Percentiles rank a stretch among this genome's conserved stretches.
These are phyloP conservation scores for Populus simonii DNA, from an alignment of 345 rosid genomes.

Conservation along the genomic window DNA sequence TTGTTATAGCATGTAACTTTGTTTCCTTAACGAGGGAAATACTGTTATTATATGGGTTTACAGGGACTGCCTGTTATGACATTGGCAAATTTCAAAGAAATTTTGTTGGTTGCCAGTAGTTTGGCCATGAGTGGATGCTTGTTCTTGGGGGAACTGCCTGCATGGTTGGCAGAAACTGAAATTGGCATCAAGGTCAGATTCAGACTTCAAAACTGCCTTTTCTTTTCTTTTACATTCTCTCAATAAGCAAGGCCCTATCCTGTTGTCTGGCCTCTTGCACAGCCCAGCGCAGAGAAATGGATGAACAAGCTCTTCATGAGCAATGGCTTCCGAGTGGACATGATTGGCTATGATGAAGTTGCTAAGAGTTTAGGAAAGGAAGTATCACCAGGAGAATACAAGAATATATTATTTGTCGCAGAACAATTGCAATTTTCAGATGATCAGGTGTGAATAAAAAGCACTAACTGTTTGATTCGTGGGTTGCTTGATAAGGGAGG, in stretches of 20 bases:
- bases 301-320: conserved; percentile 65
- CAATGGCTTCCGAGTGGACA: conserved; percentile 55
- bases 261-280: conserved; percentile 18
- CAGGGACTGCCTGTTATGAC: conserved; percentile 72
- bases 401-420: conserved; percentile 58
- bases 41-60: neutral
- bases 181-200: conserved; percentile 46
- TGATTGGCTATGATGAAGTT: conserved; percentile 45
- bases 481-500: neutral
- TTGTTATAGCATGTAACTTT: neutral
- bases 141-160: conserved; percentile 71
- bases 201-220: neutral
- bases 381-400: conserved; percentile 36
- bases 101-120: conserved; percentile 51
- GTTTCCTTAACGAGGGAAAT: conserved; percentile 8
- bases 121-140: conserved; percentile 62
- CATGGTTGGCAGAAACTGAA: conserved; percentile 57
- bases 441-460: conserved; percentile 57
- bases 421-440: conserved; percentile 79
- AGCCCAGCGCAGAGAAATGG: conserved; percentile 55
- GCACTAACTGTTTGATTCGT: neutral
- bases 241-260: conserved; percentile 1
- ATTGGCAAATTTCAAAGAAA: conserved; percentile 59
- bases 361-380: conserved; percentile 56
- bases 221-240: neutral